Evolutionary conservation across 306 rosid species (phyloP).

Genomic region (Cicer chorassanicum): DNA sequence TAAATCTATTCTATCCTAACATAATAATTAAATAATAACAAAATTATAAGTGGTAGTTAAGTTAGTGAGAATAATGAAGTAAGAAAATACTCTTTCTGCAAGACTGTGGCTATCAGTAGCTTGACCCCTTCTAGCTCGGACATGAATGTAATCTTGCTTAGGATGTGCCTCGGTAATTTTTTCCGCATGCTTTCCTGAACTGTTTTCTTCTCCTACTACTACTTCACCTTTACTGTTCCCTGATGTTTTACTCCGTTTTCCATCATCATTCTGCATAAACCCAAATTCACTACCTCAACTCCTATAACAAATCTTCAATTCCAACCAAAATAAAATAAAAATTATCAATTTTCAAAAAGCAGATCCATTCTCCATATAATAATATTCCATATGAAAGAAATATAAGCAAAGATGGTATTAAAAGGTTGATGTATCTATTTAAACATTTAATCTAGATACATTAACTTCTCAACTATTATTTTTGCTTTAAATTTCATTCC

Average conservation of each 20-base stretch:
- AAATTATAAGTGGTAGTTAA: constrained; percentile 6
- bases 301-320: constrained; percentile 20
- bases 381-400: background rate
- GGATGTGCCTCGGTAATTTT: constrained; percentile 58
- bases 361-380: constrained; percentile 32
- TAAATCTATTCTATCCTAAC: background rate
- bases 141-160: constrained; percentile 90
- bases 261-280: constrained; percentile 61
- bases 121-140: constrained; percentile 95
- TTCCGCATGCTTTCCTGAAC: constrained; percentile 79
- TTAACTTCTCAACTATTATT: too few relatives aligned
- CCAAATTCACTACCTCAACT: constrained; percentile 20
- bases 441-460: too few relatives aligned
- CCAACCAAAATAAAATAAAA: background rate
- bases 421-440: too few relatives aligned
- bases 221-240: constrained; percentile 57
- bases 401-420: too few relatives aligned
- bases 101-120: constrained; percentile 96
- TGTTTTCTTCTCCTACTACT: constrained; percentile 48
- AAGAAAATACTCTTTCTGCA: constrained; percentile 83
- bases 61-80: background rate
- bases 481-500: too few relatives aligned
- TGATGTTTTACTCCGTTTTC: constrained; percentile 61
- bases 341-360: background rate
- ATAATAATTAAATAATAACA: background rate